Conservation (phyloP, 1,139 yeast species). For the Arxiozyma heterogenica region DNA sequence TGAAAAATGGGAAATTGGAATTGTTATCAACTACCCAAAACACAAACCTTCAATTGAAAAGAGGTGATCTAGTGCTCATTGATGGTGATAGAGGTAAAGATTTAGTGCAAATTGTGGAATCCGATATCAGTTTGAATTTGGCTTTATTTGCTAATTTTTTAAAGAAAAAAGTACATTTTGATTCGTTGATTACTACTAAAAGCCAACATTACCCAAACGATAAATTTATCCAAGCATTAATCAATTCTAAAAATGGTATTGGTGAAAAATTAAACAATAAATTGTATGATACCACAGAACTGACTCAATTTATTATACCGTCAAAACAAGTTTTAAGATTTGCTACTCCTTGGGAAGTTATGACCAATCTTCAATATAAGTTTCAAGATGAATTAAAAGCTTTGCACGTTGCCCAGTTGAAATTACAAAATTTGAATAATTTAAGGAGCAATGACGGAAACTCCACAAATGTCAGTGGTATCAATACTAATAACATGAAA, state of each 20-base stretch:
- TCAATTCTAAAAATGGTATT: slow-evolving; percentile 20
- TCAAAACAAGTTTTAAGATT: slow-evolving; percentile 67
- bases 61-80: slow-evolving; percentile 80
- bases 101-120: slow-evolving; percentile 66
- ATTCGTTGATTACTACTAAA: slow-evolving; percentile 27
- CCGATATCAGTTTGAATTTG: slow-evolving; percentile 60
- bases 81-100: slow-evolving; percentile 98
- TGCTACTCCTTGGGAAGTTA: slow-evolving; percentile 33
- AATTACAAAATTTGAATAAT: slow-evolving; percentile 27
- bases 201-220: slow-evolving; percentile 25
- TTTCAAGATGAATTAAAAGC: slow-evolving; percentile 39
- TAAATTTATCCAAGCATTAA: slow-evolving; percentile 23
- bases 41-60: slow-evolving; percentile 45
- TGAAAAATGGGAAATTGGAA: slow-evolving; percentile 82
- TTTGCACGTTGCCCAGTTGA: slow-evolving; percentile 34
- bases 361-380: slow-evolving; percentile 32
- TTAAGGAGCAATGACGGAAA: neutral
- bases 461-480: neutral
- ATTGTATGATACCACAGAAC: slow-evolving; percentile 30
- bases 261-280: slow-evolving; percentile 23
- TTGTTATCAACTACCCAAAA: slow-evolving; percentile 59
- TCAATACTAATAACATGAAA: neutral
- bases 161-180: slow-evolving; percentile 46
- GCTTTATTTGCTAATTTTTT: slow-evolving; percentile 75
- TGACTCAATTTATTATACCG: slow-evolving; percentile 31